Conservation (phyloP, 257 asterid genomes). For the Solanum piurae region DNA sequence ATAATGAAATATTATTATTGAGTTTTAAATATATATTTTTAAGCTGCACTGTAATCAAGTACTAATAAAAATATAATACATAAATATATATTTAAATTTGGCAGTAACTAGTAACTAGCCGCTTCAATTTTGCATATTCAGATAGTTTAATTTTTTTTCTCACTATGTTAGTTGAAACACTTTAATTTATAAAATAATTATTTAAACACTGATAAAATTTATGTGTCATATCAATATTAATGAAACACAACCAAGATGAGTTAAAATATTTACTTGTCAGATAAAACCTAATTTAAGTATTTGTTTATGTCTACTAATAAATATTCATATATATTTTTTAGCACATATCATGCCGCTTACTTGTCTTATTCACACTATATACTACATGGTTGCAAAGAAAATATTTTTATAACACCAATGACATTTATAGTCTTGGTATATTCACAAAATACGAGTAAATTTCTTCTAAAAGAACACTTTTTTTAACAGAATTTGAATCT, state of each 20-base stretch:
- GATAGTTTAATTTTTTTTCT: not conserved
- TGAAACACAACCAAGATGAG: accelerated
- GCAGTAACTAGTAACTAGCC: accelerated
- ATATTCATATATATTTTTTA: not conserved
- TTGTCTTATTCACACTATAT: not conserved
- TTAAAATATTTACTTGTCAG: too few relatives aligned
- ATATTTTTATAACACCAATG: not conserved
- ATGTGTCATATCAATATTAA: not conserved
- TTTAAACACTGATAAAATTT: accelerated
- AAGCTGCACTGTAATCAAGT: not conserved
- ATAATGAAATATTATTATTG: not conserved
- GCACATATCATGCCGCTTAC: not conserved
- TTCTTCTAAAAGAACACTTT: not conserved
- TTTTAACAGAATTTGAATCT: not conserved
- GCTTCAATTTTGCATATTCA: not conserved
- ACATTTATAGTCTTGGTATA: not conserved
- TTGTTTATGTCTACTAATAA: not conserved
- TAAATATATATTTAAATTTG: too few relatives aligned
- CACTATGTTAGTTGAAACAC: not conserved
- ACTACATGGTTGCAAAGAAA: not conserved
- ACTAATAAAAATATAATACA: not conserved
- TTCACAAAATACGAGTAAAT: not conserved
- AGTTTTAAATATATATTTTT: not conserved
- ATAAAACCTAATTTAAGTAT: not conserved
- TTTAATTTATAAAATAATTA: not conserved